A percentile compares a stretch with the other conserved stretches of the same genome.
phyloP scores from a whole-genome alignment of 306 rosid genomes.

The Quercus engelmannii region DNA sequence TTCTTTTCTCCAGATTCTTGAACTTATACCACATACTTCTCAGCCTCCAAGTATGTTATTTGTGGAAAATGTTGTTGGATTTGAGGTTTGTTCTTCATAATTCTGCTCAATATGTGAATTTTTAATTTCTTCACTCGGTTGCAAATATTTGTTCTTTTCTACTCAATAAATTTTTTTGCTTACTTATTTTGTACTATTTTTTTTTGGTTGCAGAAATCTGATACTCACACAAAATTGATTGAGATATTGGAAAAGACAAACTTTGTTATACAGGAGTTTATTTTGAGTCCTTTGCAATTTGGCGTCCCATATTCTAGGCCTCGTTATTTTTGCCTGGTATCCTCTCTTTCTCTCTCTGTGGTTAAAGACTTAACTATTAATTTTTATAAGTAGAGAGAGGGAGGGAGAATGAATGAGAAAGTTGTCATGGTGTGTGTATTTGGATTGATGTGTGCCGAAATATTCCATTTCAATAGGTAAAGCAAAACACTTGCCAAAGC shows the following conservation, averaged over 20 bases:
- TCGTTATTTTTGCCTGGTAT: constrained; percentile 94
- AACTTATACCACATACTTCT: constrained; percentile 55
- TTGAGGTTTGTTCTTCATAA: constrained; percentile 62
- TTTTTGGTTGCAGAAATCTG: constrained; percentile 66
- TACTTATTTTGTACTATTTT: background rate
- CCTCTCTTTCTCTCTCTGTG: constrained; percentile 5
- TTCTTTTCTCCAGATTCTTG: constrained; percentile 94
- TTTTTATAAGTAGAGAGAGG: too few species aligned
- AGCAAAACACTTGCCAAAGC: too few species aligned
- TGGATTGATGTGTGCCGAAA: too few species aligned
- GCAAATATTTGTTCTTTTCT: constrained; percentile 34
- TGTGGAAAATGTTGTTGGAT: constrained; percentile 94
- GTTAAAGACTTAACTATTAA: background rate
- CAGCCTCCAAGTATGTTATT: constrained; percentile 75
- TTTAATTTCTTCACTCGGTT: constrained; percentile 9
- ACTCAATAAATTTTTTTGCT: background rate
- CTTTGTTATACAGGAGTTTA: constrained; percentile 77
- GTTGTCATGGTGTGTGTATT: too few species aligned
- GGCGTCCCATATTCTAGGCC: constrained; percentile 98
- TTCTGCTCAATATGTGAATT: constrained; percentile 10
- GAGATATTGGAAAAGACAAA: constrained; percentile 61
- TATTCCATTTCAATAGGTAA: too few species aligned
- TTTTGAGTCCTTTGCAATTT: constrained; percentile 86
- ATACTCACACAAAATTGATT: constrained; percentile 68
- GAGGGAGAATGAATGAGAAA: too few species aligned